A percentile compares a stretch with the other conserved stretches of the same genome.
These are phyloP conservation scores for Pseudogymnoascus sp. DNA, from an alignment of 2,329 filamentous ascomycete species.

Conservation along the genomic window DNA sequence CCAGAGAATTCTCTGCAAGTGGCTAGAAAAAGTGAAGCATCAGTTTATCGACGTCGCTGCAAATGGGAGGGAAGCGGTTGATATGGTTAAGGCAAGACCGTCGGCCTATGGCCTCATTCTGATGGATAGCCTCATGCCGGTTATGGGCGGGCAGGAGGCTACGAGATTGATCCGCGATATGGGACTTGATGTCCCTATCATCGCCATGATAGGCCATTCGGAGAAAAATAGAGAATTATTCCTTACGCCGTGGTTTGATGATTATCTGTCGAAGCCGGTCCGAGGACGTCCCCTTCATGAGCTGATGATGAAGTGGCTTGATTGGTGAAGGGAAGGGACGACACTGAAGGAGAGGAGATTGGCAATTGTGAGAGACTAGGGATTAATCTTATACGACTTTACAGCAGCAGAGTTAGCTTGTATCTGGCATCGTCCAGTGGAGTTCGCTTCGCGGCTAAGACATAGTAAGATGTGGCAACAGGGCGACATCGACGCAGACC, in stretches of 20 bases:
- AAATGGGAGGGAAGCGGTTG: constrained; percentile 37
- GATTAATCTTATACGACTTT: not conserved
- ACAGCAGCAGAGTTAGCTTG: not conserved
- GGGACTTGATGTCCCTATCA: constrained; percentile 37
- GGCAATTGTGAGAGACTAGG: not conserved
- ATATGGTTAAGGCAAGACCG: constrained; percentile 34
- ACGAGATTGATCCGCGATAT: constrained; percentile 39
- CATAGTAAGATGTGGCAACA: not conserved
- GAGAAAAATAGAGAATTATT: constrained; percentile 46
- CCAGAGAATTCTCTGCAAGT: constrained; percentile 33
- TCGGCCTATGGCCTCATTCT: constrained; percentile 40
- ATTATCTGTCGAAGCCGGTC: not conserved
- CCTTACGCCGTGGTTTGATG: constrained; percentile 29
- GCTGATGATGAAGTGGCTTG: not conserved
- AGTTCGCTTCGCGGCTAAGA: not conserved
- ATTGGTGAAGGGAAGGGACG: not conserved
- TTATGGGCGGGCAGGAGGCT: constrained; percentile 47
- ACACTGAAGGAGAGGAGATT: not conserved
- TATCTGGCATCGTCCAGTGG: not conserved
- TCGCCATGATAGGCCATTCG: constrained; percentile 49
- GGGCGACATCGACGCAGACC: not conserved
- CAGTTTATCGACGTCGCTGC: constrained; percentile 34
- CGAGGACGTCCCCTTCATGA: not conserved
- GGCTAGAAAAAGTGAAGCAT: constrained; percentile 34
- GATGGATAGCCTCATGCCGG: constrained; percentile 53